A percentile compares a stretch with the other conserved stretches of the same genome.
Evolutionary conservation across 768 basidiomycete genomes (phyloP).

Genomic region (Tulasnella sp.): DNA sequence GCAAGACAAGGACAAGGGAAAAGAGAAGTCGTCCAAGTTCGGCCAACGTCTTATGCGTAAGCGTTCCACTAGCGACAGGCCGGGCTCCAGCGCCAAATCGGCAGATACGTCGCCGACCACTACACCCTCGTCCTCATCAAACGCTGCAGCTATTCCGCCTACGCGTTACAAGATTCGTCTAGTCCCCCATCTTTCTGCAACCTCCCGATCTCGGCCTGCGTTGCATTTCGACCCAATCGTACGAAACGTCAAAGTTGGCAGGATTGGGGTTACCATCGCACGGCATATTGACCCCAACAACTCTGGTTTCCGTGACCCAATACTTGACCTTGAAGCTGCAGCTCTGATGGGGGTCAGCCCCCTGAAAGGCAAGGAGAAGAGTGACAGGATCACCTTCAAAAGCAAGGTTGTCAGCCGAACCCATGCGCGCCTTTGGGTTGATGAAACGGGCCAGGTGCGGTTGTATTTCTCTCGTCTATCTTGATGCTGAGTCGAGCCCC

Average conservation of each 20-base stretch:
- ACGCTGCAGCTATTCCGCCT: background rate
- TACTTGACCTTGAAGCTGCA: background rate
- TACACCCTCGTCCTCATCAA: background rate
- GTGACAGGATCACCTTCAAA: constrained; percentile 85
- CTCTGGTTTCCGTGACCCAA: constrained; percentile 25
- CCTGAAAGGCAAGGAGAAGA: constrained; percentile 46
- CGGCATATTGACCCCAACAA: constrained; percentile 77
- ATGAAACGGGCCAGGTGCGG: constrained; percentile 30
- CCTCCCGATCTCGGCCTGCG: constrained; percentile 44
- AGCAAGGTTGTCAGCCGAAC: constrained; percentile 87
- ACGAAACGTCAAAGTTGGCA: constrained; percentile 63
- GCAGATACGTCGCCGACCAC: background rate
- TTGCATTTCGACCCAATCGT: constrained; percentile 87
- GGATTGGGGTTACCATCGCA: constrained; percentile 69
- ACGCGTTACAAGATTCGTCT: constrained; percentile 50
- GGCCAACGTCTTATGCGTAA: background rate
- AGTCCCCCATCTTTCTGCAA: constrained; percentile 89
- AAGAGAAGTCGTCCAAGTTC: background rate
- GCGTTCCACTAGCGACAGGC: background rate
- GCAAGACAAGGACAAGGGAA: too few relatives aligned
- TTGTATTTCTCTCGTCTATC: background rate
- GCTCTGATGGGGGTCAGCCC: constrained; percentile 33
- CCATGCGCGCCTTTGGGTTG: constrained; percentile 88
- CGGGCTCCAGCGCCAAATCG: background rate
- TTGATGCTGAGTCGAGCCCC: background rate